Evolutionary conservation across 2,329 filamentous ascomycete genomes (phyloP).

Genomic region (Claviceps cyperi): DNA sequence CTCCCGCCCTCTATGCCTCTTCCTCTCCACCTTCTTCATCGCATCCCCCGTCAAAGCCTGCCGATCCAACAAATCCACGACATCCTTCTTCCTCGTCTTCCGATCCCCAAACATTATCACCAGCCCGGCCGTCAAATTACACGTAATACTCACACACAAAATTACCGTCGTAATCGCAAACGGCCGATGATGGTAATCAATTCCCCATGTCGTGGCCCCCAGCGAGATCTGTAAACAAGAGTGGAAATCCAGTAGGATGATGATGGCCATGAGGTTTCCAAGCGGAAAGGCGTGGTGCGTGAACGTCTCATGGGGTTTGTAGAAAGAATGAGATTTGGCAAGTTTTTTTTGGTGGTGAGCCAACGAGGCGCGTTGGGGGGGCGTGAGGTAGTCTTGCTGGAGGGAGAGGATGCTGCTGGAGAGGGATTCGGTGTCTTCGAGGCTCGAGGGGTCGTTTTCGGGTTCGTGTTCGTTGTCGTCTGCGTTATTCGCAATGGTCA

Average conservation of each 20-base stretch:
- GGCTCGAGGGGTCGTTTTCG: not conserved
- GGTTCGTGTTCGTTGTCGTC: not conserved
- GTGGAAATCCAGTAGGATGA: conserved; percentile 67
- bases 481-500: not conserved
- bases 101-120: conserved; percentile 65
- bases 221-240: conserved; percentile 68
- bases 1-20: conserved; percentile 5
- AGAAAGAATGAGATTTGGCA: conserved; percentile 72
- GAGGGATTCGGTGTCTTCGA: conserved; percentile 22
- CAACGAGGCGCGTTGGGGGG: conserved; percentile 52
- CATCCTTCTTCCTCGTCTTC: conserved; percentile 71
- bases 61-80: conserved; percentile 59
- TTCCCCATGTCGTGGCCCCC: conserved; percentile 65
- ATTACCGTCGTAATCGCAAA: conserved; percentile 67
- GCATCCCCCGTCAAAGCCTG: conserved; percentile 57
- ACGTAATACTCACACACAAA: conserved; percentile 62
- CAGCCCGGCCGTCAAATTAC: conserved; percentile 63
- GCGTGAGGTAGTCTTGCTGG: conserved; percentile 48
- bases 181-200: conserved; percentile 53
- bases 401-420: conserved; percentile 22
- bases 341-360: conserved; percentile 70
- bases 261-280: conserved; percentile 57
- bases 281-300: conserved; percentile 72
- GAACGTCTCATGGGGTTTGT: conserved; percentile 74
- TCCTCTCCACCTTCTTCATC: conserved; percentile 29